Evolutionary conservation across 768 basidiomycete genomes (phyloP), one percentile per base, ranked within the genome.

Genomic region (Clitopilus hobsonii): DNA sequence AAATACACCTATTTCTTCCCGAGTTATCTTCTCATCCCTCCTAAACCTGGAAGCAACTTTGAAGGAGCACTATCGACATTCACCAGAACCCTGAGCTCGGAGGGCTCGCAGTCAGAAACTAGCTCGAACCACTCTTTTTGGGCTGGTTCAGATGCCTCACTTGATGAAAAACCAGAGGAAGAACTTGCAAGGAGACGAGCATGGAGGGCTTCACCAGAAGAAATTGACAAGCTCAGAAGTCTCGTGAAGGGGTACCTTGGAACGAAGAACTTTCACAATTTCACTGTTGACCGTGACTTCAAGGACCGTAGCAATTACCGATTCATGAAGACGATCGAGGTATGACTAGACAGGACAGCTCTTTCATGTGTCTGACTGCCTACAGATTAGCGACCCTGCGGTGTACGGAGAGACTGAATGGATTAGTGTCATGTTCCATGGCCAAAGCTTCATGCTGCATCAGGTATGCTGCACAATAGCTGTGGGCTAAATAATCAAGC

Each of bases 1-100:
- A 93, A 94, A 68, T 99, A 99, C 72, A 97, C 95, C 14, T 99
- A 99, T 71, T 91, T 91, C 72, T 89, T 99, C 60, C 97, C 97
- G 0, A 86, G 91, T 0, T 97, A 98, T 70, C 78, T 95, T 36
- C 79, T 99, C 52, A 80, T 98, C 24, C 94, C 96, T 1, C 94
- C 97, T 0, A 89, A 86, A 65, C 91, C 92, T 4, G 81, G 75
- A 20, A 85, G 88, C 38, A 78, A 80, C 11, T 76, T 93, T 41
- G 70, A 78, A 59, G 74, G 75, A 38, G 68, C 68, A 13, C 73
- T 83, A 57, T 67, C 66, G 49, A 62, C 71, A 30, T 65, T 75
- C 41, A 62, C 61, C 16, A 58, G 63, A 11, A 61, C 65, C 16
- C 65, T 70, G 18, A 66, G 62, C 54, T 52, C 62, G 49, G 61